Conservation (phyloP, 2,329 filamentous ascomycete species). For the Penicillium sp. region DNA sequence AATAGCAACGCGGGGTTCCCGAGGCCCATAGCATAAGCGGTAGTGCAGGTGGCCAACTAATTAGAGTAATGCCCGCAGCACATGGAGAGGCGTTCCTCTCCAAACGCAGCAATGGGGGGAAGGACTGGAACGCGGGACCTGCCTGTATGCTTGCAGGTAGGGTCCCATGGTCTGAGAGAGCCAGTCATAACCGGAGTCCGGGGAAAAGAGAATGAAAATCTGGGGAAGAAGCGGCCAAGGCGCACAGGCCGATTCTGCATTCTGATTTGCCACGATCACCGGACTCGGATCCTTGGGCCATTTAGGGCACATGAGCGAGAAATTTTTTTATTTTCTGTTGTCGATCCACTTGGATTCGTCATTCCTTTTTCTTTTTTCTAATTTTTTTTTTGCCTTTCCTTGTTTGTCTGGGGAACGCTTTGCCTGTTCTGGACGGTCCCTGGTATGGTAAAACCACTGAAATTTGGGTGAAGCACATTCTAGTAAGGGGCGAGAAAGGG, state of each 20-base stretch:
- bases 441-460: not conserved
- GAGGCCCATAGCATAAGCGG: not conserved
- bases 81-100: not conserved
- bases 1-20: not conserved
- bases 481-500: not conserved
- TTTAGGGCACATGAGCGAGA: slow-evolving; percentile 12
- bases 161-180: not conserved
- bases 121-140: not conserved
- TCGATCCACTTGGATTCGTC: not conserved
- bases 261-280: slow-evolving; percentile 16
- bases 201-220: slow-evolving; percentile 24
- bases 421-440: slow-evolving; percentile 6
- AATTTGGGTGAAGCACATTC: not conserved
- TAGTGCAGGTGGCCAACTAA: not conserved
- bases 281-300: slow-evolving; percentile 21
- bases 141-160: not conserved
- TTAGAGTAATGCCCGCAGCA: slow-evolving; percentile 1
- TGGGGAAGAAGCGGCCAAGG: slow-evolving; percentile 22
- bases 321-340: slow-evolving; percentile 5
- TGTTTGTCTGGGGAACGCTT: slow-evolving; percentile 14
- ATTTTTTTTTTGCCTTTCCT: not conserved
- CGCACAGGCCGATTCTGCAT: not conserved
- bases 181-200: slow-evolving; percentile 10
- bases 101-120: not conserved
- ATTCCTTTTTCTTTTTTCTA: not conserved